Conservation (phyloP, 2,329 filamentous ascomycete species). For the Pyricularia sp. region DNA sequence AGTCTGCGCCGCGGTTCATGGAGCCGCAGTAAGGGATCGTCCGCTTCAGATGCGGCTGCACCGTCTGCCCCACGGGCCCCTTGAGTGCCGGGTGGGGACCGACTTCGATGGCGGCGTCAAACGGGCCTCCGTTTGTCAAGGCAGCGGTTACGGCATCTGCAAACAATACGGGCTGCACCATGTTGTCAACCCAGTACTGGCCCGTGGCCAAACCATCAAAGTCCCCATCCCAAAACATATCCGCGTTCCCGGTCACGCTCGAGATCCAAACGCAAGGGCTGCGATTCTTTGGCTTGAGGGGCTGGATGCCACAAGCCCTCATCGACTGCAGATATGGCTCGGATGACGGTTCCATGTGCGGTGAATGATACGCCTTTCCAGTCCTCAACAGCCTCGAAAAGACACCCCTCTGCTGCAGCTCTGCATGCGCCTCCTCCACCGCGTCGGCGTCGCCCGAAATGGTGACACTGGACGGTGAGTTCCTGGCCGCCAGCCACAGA, state of each 20-base stretch:
- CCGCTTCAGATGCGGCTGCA: slow-evolving; percentile 20
- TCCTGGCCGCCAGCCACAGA: background rate
- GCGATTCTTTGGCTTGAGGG: slow-evolving; percentile 24
- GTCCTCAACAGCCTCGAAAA: slow-evolving; percentile 14
- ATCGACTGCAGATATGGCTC: background rate
- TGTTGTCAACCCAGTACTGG: slow-evolving; percentile 36
- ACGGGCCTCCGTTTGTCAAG: slow-evolving; percentile 14
- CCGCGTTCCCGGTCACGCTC: slow-evolving; percentile 1
- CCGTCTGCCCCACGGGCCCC: slow-evolving; percentile 16
- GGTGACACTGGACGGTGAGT: slow-evolving; percentile 23
- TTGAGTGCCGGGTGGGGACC: slow-evolving; percentile 27
- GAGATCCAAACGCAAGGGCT: slow-evolving; percentile 15
- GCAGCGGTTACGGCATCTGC: slow-evolving; percentile 24
- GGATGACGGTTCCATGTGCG: slow-evolving; percentile 10
- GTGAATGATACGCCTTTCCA: slow-evolving; percentile 18
- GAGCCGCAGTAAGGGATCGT: background rate
- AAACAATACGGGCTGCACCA: slow-evolving; percentile 35
- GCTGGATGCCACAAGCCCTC: slow-evolving; percentile 4
- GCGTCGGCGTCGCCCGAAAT: slow-evolving; percentile 27
- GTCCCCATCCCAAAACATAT: slow-evolving; percentile 9
- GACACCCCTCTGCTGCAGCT: slow-evolving; percentile 2
- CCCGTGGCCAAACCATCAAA: slow-evolving; percentile 15
- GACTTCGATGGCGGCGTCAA: slow-evolving; percentile 30
- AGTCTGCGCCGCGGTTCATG: background rate
- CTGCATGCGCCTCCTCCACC: slow-evolving; percentile 10